These are phyloP conservation scores for Blastobotrys mokoenaii DNA, from an alignment of 805 yeast species.

Conservation along the genomic window DNA sequence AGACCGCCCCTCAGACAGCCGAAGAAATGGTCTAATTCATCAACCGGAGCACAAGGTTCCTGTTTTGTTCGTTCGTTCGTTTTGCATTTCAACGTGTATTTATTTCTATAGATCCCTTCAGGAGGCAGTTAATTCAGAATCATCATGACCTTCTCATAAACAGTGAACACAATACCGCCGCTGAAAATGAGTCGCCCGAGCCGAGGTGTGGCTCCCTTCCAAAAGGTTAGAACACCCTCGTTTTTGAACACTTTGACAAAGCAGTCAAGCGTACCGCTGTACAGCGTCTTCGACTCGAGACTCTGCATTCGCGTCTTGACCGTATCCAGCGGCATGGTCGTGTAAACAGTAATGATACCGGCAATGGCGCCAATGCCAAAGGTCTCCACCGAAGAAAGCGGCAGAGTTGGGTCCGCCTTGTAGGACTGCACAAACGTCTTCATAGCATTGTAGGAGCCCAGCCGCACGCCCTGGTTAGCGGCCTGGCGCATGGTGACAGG, in stretches of 20 bases:
- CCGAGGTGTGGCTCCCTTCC: constrained; percentile 99
- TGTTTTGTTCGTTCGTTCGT: too few species aligned
- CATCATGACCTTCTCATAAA: constrained; percentile 81
- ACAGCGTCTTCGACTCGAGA: constrained; percentile 62
- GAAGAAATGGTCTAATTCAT: constrained; percentile 1
- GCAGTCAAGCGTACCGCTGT: constrained; percentile 73
- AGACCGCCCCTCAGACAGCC: constrained; percentile 1
- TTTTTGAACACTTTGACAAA: constrained; percentile 70
- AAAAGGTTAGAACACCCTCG: constrained; percentile 84
- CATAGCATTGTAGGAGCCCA: constrained; percentile 87
- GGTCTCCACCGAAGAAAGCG: constrained; percentile 70
- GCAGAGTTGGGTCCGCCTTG: constrained; percentile 59
- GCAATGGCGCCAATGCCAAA: constrained; percentile 86
- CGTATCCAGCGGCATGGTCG: constrained; percentile 92
- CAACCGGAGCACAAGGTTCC: neutral
- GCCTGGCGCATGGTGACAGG: constrained; percentile 97
- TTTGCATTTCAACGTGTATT: too few species aligned
- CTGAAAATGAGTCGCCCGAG: constrained; percentile 83
- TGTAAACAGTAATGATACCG: constrained; percentile 78
- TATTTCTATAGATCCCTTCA: neutral
- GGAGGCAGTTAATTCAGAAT: constrained; percentile 30
- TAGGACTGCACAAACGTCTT: constrained; percentile 69
- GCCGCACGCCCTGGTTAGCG: constrained; percentile 86
- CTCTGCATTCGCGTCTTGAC: constrained; percentile 97
- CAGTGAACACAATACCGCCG: constrained; percentile 96